Evolutionary conservation across 495 filamentous ascomycete genomes (phyloP), one percentile per base, ranked within the genome.

Genomic region (Penicillium flavigenum): DNA sequence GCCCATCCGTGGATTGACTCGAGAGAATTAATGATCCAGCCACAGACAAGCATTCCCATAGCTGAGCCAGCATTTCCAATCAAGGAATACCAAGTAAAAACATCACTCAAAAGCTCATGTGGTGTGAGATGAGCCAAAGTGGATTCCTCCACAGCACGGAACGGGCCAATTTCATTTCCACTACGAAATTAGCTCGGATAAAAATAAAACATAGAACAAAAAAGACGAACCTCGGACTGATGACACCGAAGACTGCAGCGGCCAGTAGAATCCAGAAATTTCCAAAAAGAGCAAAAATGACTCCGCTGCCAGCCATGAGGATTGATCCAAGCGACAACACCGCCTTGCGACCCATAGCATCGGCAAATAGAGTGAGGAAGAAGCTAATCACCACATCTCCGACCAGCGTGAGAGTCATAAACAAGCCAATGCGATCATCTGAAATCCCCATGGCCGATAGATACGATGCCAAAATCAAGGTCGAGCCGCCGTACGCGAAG

Each of bases 101-200:
- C 83, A 73, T 92, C 89, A 45, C 85, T 79, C 46, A 90, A 78
- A 11, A 73, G 69, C 20, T 79, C 78, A 20, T 83, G 71, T 0
- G 78, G 75, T 0, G 86, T 88, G 17, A 95, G 78, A 58, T 93
- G 89, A 6, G 90, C 87, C 11, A 93, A 67, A 3, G 87, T 87
- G 12, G 86, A 89, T 72, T 94, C 90, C 66, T 96, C 91, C n/a
- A 93, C 83, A 22, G 90, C 90, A 46, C 88, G 82, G 71, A 94
- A 95, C 1, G 89, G 89, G 0, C 88, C 88, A 51, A 91, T 90
- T 63, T 92, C 88, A 61, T 86, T 89, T 5, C 88, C 88, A 72
- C 86, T 87, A 36, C 10, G 26, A 44, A n/a, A 46, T 61, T 36
- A 75, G 38, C 61, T 51, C 36, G 53, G 26, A 47, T 39, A 7